Conservation (phyloP, 2,329 filamentous ascomycete species). For the Trichoderma sp. region DNA sequence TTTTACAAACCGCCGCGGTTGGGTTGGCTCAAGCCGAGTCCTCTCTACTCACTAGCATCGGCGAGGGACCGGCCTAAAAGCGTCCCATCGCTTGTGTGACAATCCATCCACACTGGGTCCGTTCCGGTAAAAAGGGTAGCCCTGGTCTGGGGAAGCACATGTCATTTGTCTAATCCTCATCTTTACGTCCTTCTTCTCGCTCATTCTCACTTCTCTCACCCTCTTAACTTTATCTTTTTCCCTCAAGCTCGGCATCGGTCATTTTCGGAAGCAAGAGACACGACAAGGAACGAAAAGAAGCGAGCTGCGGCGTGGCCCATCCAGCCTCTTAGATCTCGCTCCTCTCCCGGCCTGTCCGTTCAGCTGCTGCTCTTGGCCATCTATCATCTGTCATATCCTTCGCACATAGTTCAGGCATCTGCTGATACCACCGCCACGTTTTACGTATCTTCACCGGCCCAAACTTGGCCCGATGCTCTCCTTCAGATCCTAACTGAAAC, state of each 20-base stretch:
- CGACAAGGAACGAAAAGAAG: background rate
- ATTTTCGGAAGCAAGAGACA: conserved; percentile 13
- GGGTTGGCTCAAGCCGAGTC: conserved; percentile 4
- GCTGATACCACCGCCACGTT: conserved; percentile 3
- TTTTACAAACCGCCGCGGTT: conserved; percentile 12
- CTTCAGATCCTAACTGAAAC: background rate
- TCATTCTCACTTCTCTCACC: conserved; percentile 18
- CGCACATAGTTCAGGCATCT: conserved; percentile 4
- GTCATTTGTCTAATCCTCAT: conserved; percentile 17
- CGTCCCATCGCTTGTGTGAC: conserved; percentile 6
- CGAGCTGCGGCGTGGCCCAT: background rate
- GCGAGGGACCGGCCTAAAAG: conserved; percentile 18
- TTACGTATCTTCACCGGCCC: background rate
- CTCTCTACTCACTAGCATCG: background rate
- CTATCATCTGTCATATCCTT: conserved; percentile 17
- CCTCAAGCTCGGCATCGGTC: background rate
- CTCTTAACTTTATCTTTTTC: conserved; percentile 5
- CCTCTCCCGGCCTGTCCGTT: conserved; percentile 1
- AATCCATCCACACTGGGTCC: conserved; percentile 17
- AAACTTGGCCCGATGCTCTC: conserved; percentile 16
- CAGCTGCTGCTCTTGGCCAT: background rate
- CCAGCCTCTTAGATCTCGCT: background rate
- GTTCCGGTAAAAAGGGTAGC: conserved; percentile 20
- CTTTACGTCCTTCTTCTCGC: conserved; percentile 16
- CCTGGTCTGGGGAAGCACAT: conserved; percentile 23